Evolutionary conservation across 768 basidiomycete genomes (phyloP).

Genomic region (Hydnum rufescens): DNA sequence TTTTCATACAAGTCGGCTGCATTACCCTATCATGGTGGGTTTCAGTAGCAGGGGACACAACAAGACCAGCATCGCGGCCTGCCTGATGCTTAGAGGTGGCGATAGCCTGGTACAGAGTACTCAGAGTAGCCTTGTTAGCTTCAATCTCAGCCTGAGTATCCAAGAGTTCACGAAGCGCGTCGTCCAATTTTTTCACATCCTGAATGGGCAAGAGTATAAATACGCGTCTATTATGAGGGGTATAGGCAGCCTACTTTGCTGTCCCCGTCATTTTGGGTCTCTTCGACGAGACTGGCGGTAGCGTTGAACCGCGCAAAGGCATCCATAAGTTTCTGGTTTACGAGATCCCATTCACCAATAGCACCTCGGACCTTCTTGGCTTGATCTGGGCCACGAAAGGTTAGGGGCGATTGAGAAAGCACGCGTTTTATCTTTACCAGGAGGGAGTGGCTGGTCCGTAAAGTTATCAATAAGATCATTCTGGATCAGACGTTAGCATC

Average conservation of each 20-base stretch:
- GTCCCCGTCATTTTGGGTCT: constrained; percentile 22
- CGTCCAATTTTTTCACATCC: constrained; percentile 35
- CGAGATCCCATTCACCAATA: not conserved
- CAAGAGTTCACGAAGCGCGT: constrained; percentile 44
- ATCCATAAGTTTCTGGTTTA: not conserved
- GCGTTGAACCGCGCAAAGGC: not conserved
- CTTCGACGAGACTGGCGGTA: constrained; percentile 17
- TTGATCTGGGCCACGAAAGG: not conserved
- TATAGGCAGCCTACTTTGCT: not conserved
- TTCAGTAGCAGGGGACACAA: not conserved
- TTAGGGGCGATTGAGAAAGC: not conserved
- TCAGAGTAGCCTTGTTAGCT: constrained; percentile 30
- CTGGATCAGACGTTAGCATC: not conserved
- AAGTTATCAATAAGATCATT: constrained; percentile 18
- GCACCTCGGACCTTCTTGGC: not conserved
- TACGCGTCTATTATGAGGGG: not conserved
- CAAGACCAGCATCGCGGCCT: not conserved
- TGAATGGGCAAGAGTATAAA: not conserved
- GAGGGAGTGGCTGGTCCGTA: constrained; percentile 43
- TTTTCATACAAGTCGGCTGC: constrained; percentile 26
- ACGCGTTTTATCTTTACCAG: constrained; percentile 12
- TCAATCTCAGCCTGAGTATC: constrained; percentile 43
- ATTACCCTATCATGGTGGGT: constrained; percentile 6
- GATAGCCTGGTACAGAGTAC: constrained; percentile 37
- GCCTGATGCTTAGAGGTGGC: constrained; percentile 22